Evolutionary conservation across 2,329 filamentous ascomycete genomes (phyloP), one percentile per base, ranked within the genome.

Genomic region (Talaromyces sp.): DNA sequence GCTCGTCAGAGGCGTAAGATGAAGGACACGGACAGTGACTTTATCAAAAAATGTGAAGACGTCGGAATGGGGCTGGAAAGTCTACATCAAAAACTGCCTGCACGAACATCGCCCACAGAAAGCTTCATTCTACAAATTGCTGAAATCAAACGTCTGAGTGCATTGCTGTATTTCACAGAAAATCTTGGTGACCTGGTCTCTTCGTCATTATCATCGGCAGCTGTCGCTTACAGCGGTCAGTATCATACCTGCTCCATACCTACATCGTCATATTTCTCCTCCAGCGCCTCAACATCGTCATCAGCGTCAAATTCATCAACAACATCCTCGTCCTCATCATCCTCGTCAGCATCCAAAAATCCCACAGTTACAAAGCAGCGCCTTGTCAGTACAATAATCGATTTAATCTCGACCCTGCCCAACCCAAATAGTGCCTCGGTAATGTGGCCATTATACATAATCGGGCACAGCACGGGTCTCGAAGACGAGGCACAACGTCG

Each of bases 91-190:
- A 69, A 19, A 5, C 62, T 70, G 2, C 69, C 70, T 16, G 24
- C 49, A 9, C 65, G 69, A 24, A 71, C 71, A 3, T 27, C 49
- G 5, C 60, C 68, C 14, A 63, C 68, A 43, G 49, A 66, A 9
- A 69, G 70, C 16, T 69, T 74, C 14, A 58, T 69, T 33, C 19
- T 65, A 19, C 67, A 59, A 9, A 72, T 74, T 22, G 74, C 72
- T 3, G 69, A 75, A 33, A 70, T 68, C 8, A 76, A 76, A 64
- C 68, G 72, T 8, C 66, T 74, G 2, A 68, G 73, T 3, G 71
- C 73, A 5, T 62, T 75, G 7, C 66, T 76, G 9, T 75, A 76
- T 66, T 69, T 75, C 2, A 66, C 60, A 8, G 69, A 72, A 31
- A 66, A 68, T 3, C 49, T 62, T n/a, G 66, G 71, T 2, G 59